Evolutionary conservation across 768 basidiomycete species (phyloP).

Genomic region (Kwoniella pini): DNA sequence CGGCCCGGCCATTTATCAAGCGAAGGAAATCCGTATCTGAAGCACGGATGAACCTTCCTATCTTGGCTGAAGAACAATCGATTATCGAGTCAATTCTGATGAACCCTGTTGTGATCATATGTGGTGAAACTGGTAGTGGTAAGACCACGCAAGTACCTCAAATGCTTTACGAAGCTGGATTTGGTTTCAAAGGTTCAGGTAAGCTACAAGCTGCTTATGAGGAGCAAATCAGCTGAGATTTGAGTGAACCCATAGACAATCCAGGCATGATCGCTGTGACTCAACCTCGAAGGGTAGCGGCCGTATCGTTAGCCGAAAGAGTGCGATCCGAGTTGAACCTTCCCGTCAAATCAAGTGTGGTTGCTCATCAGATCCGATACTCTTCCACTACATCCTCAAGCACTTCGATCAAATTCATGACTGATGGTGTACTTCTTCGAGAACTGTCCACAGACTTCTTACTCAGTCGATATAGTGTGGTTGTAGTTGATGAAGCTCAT

Average conservation of each 20-base stretch:
- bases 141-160: slow-evolving; percentile 99
- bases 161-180: slow-evolving; percentile 96
- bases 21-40: slow-evolving; percentile 74
- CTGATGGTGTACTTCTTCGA: slow-evolving; percentile 91
- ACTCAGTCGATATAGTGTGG: slow-evolving; percentile 88
- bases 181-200: slow-evolving; percentile 82
- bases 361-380: slow-evolving; percentile 97
- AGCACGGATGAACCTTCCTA: slow-evolving; percentile 75
- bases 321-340: slow-evolving; percentile 92
- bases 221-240: neutral
- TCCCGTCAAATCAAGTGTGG: slow-evolving; percentile 64
- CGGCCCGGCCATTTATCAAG: slow-evolving; percentile 56
- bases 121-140: slow-evolving; percentile 95
- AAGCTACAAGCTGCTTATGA: slow-evolving; percentile 38
- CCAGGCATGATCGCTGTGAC: slow-evolving; percentile 98
- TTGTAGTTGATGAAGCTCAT: slow-evolving; percentile 97
- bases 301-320: slow-evolving; percentile 90
- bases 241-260: slow-evolving; percentile 65
- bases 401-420: slow-evolving; percentile 99
- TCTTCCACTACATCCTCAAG: slow-evolving; percentile 86
- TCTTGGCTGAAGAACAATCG: slow-evolving; percentile 87
- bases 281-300: slow-evolving; percentile 95
- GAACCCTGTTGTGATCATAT: slow-evolving; percentile 81
- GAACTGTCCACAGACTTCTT: slow-evolving; percentile 91
- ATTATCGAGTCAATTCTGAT: slow-evolving; percentile 89